A percentile compares a stretch with the other conserved stretches of the same genome.
phyloP scores from a whole-genome alignment of 2,329 filamentous ascomycete genomes.

The Paraconiothyrium brasiliense region DNA sequence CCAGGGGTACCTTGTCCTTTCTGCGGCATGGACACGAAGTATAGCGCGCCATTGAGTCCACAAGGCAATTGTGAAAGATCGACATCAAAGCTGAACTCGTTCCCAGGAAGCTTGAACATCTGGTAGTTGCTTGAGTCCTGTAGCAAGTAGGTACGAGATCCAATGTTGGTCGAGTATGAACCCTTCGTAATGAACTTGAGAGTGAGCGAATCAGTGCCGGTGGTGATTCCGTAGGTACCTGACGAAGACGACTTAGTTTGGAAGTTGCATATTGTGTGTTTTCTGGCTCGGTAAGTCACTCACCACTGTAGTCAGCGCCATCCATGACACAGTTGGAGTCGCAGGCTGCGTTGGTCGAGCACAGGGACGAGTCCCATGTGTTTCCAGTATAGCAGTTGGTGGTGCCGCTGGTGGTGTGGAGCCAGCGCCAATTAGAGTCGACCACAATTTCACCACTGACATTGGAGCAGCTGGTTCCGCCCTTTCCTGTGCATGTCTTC shows the following conservation, averaged over 20 bases:
- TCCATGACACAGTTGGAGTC: conserved; percentile 49
- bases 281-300: neutral
- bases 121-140: conserved; percentile 43
- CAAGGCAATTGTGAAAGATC: conserved; percentile 70
- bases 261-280: no score
- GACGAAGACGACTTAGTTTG: neutral
- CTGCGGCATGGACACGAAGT: conserved; percentile 65
- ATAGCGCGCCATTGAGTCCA: conserved; percentile 69
- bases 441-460: conserved; percentile 42
- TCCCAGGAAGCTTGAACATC: conserved; percentile 48
- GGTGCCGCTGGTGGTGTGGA: conserved; percentile 50
- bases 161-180: conserved; percentile 51
- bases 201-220: conserved; percentile 61
- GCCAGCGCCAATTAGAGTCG: conserved; percentile 58
- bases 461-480: conserved; percentile 30
- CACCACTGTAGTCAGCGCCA: conserved; percentile 50
- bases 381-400: conserved; percentile 44
- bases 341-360: conserved; percentile 44
- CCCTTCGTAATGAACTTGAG: conserved; percentile 66
- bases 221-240: conserved; percentile 57
- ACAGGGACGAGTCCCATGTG: conserved; percentile 46
- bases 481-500: conserved; percentile 49
- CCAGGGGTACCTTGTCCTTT: conserved; percentile 56
- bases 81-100: conserved; percentile 52
- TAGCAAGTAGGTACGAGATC: conserved; percentile 49